Evolutionary conservation across 805 yeast genomes (phyloP), one percentile per base, ranked within the genome.

Genomic region (Yarrowia sp.): DNA sequence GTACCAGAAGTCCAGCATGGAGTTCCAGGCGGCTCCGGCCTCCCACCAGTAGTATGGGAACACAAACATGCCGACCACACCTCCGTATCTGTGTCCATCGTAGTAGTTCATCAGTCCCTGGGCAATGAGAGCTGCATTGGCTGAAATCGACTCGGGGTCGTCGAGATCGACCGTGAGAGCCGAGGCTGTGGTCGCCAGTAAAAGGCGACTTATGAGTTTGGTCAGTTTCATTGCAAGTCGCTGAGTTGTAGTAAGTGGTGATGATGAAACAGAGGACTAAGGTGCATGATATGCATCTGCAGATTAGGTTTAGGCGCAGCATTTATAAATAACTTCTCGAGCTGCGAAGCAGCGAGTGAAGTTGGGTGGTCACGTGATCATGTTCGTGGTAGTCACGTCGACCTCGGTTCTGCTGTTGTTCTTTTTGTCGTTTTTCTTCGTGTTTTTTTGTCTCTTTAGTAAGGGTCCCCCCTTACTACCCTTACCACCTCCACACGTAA

Each of bases 31-130:
- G 66, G 91, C 95, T 72, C 96, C 96, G 30, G 95, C 92, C 77
- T 89, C 90, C 96, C 96, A 90, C 96, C 96, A 90, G 79, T 90
- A 90, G 81, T 90, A 90, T 1, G 96, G 96, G 71, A 77, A 71
- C 14, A 84, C 79, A 76, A 91, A 88, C 88, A 85, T 82, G 34
- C 96, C 96, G 15, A 89, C 80, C n/a, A 89, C 82, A 46, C 90
- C 88, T 36, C 95, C 96, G 52, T 79, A 77, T 43, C 83, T 79
- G 34, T 76, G 74, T 42, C 96, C 94, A n/a, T 84, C 86, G 74
- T 92, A 92, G 77, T 93, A 93, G 79, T 91, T 93, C 81, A 92
- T 81, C 68, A 91, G 79, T 69, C 97, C 97, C 52, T 82, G 76
- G 2, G 87, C 87, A 19, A 92, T 80, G 55, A 85, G 77, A 0